Evolutionary conservation across 768 basidiomycete genomes (phyloP).

Genomic region (Tylopilus subfusipes): DNA sequence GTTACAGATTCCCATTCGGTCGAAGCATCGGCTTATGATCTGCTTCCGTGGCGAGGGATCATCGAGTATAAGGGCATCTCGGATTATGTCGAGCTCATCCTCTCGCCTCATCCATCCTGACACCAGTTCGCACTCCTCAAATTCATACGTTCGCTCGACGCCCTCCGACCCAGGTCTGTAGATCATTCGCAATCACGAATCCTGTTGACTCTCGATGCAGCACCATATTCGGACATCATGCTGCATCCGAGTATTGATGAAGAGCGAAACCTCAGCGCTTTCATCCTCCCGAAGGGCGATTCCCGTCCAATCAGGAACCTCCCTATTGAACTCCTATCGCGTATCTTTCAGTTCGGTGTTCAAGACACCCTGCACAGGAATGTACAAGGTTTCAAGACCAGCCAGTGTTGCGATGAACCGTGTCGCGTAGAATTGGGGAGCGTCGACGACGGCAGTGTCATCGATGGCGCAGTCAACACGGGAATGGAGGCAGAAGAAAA

Average conservation of each 20-base stretch:
- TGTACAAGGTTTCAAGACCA: conserved; percentile 31
- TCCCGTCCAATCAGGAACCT: conserved; percentile 46
- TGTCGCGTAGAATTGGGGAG: conserved; percentile 8
- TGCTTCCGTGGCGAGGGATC: too few species aligned
- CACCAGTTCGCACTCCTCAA: too few species aligned
- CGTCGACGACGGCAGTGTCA: conserved; percentile 4
- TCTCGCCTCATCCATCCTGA: too few species aligned
- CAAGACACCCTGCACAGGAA: conserved; percentile 32
- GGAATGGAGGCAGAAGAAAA: too few species aligned
- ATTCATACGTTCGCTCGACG: too few species aligned
- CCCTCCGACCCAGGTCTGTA: neutral
- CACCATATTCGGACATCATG: neutral
- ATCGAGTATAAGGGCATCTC: too few species aligned
- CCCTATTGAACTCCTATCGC: conserved; percentile 49
- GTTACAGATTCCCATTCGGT: too few species aligned
- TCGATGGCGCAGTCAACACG: too few species aligned
- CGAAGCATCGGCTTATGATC: too few species aligned
- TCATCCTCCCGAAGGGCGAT: conserved; percentile 11
- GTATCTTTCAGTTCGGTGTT: conserved; percentile 49
- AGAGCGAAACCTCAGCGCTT: neutral
- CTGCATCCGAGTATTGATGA: too few species aligned
- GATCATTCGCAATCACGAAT: neutral
- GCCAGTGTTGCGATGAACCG: neutral
- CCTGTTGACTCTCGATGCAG: neutral
- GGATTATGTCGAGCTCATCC: too few species aligned